Conservation (phyloP, 2,329 filamentous ascomycete genomes). For the Aspergillus viridinutans region DNA sequence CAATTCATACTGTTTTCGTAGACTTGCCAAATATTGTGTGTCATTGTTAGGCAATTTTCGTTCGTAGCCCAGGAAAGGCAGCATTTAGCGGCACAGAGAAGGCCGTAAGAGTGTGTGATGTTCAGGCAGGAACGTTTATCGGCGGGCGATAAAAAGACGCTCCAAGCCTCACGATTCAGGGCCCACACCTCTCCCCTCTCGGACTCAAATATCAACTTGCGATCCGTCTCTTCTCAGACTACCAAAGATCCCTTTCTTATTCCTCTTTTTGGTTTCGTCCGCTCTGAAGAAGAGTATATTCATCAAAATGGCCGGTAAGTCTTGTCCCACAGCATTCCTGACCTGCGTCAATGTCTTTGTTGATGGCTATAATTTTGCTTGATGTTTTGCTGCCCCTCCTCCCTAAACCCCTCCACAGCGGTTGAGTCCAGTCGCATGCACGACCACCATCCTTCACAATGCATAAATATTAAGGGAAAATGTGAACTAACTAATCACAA, state of each 20-base stretch:
- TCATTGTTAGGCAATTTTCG: not conserved
- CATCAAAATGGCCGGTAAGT: slow-evolving; percentile 37
- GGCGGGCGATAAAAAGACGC: not conserved
- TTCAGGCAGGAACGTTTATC: not conserved
- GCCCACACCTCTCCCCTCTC: slow-evolving; percentile 15
- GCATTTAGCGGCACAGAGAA: not conserved
- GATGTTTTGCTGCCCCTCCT: slow-evolving; percentile 20
- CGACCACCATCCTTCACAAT: not conserved
- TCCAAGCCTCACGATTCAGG: slow-evolving; percentile 9
- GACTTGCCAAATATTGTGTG: not conserved
- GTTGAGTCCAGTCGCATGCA: slow-evolving; percentile 1
- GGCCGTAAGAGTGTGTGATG: not conserved
- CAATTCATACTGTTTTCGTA: not conserved
- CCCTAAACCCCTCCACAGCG: slow-evolving; percentile 14
- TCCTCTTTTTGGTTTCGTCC: slow-evolving; percentile 14
- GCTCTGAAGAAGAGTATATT: not conserved
- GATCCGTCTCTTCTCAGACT: slow-evolving; percentile 13
- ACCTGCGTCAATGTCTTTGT: not conserved
- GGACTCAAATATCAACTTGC: not conserved
- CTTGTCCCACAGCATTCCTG: not conserved
- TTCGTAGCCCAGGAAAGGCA: not conserved
- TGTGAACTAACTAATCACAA: slow-evolving; percentile 11
- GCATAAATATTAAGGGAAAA: not conserved
- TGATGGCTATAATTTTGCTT: not conserved
- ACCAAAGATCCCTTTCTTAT: slow-evolving; percentile 17